These are phyloP conservation scores for Taphrina wiesneri DNA, from an alignment of 1,139 yeast species.

Conservation along the genomic window DNA sequence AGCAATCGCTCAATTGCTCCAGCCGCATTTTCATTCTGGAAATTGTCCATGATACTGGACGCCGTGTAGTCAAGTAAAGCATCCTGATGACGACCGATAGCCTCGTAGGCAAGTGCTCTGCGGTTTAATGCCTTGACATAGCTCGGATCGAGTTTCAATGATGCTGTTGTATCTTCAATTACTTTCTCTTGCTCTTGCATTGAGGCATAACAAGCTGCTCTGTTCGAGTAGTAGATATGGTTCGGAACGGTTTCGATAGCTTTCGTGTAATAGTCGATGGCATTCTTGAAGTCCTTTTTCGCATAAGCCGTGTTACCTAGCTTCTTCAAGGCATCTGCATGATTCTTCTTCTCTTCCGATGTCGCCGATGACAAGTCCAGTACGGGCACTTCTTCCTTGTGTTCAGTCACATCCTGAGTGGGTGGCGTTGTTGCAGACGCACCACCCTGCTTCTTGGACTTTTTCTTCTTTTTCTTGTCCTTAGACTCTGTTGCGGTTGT, in stretches of 20 bases:
- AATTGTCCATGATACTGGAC: conserved; percentile 50
- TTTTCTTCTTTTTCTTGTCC: conserved; percentile 34
- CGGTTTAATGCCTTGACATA: conserved; percentile 84
- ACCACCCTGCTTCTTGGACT: conserved; percentile 14
- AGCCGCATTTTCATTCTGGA: conserved; percentile 75
- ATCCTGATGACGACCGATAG: conserved; percentile 71
- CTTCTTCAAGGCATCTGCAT: conserved; percentile 79
- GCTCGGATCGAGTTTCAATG: conserved; percentile 81
- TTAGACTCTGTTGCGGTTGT: conserved; percentile 21
- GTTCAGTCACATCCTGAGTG: background rate
- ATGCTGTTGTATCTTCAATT: conserved; percentile 81
- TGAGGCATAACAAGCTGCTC: conserved; percentile 93
- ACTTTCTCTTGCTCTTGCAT: conserved; percentile 77
- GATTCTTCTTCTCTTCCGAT: conserved; percentile 43
- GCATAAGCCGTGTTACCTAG: conserved; percentile 85
- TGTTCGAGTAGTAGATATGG: conserved; percentile 84
- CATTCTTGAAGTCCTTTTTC: conserved; percentile 65
- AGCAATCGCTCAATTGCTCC: conserved; percentile 83
- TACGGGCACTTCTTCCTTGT: conserved; percentile 8
- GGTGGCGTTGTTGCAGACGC: background rate
- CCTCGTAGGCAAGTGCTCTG: conserved; percentile 75
- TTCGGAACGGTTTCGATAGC: conserved; percentile 70
- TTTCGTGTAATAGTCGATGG: conserved; percentile 72
- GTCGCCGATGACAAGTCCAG: conserved; percentile 24
- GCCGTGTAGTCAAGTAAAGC: conserved; percentile 93